Conservation (phyloP, 805 yeast species). For the Kodamaea lidongshanica region DNA sequence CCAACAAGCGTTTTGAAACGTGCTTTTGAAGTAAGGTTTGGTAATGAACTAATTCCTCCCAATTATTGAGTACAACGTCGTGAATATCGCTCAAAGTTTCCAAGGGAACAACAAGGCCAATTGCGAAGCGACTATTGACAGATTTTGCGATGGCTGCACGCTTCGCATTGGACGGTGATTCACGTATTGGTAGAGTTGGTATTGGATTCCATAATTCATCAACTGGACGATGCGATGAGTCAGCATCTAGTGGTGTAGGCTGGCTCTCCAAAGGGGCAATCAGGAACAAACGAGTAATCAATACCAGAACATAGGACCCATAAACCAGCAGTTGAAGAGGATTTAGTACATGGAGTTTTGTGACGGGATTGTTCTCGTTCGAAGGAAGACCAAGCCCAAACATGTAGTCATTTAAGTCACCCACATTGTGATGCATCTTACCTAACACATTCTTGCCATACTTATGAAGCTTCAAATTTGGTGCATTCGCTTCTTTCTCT, state of each 20-base stretch:
- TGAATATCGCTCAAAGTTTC: conserved; percentile 26
- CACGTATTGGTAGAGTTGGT: conserved; percentile 30
- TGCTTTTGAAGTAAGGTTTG: conserved; percentile 34
- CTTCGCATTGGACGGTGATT: not conserved
- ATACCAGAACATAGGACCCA: conserved; percentile 28
- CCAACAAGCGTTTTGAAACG: conserved; percentile 32
- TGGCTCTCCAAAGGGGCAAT: conserved; percentile 20
- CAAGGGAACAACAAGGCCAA: conserved; percentile 45
- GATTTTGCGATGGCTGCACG: conserved; percentile 3
- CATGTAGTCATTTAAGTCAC: conserved; percentile 46
- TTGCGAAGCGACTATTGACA: conserved; percentile 38
- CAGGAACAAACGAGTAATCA: conserved; percentile 43
- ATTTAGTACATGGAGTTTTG: conserved; percentile 46
- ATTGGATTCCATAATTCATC: conserved; percentile 36
- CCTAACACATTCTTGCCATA: conserved; percentile 13
- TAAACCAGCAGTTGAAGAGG: conserved; percentile 30
- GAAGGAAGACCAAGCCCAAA: conserved; percentile 53
- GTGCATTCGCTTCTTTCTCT: conserved; percentile 13
- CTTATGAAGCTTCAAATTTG: conserved; percentile 1
- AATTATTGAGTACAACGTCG: conserved; percentile 42
- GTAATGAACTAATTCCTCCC: conserved; percentile 42
- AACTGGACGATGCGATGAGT: not conserved
- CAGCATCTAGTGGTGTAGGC: conserved; percentile 1
- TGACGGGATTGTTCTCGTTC: conserved; percentile 37
- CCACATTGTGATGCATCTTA: conserved; percentile 31